phyloP scores from a whole-genome alignment of 805 yeast species.

The Nakazawaea holstii region DNA sequence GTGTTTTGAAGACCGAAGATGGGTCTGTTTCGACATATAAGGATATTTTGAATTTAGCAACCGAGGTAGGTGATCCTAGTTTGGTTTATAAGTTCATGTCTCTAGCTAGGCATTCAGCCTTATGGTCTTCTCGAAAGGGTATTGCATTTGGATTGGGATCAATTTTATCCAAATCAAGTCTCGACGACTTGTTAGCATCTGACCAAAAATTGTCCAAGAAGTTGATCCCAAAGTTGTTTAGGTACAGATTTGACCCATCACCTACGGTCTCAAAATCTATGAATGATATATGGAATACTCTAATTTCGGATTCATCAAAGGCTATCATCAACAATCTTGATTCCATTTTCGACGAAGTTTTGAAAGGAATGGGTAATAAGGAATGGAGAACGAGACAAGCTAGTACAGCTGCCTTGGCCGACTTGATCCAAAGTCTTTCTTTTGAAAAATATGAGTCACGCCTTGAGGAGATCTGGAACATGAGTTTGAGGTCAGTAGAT shows the following conservation, averaged over 20 bases:
- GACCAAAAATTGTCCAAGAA: slow-evolving; percentile 50
- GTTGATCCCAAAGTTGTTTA: slow-evolving; percentile 74
- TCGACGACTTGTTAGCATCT: slow-evolving; percentile 53
- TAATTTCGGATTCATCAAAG: slow-evolving; percentile 54
- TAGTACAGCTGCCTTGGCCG: slow-evolving; percentile 64
- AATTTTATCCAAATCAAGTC: slow-evolving; percentile 70
- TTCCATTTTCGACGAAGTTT: slow-evolving; percentile 57
- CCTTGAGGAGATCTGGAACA: slow-evolving; percentile 72
- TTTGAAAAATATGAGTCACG: slow-evolving; percentile 43
- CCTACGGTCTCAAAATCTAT: slow-evolving; percentile 70
- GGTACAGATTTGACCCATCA: slow-evolving; percentile 85
- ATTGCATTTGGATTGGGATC: slow-evolving; percentile 91
- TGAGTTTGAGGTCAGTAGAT: slow-evolving; percentile 86
- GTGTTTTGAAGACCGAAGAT: slow-evolving; percentile 71
- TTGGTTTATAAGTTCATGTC: slow-evolving; percentile 93
- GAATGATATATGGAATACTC: slow-evolving; percentile 81
- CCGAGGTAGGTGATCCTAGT: slow-evolving; percentile 94
- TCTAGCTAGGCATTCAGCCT: slow-evolving; percentile 75
- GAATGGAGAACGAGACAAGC: slow-evolving; percentile 97
- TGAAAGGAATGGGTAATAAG: slow-evolving; percentile 64
- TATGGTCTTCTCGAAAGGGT: slow-evolving; percentile 93
- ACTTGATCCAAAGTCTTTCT: slow-evolving; percentile 59
- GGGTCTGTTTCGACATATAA: slow-evolving; percentile 88
- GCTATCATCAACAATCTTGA: slow-evolving; percentile 51
- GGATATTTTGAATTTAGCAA: slow-evolving; percentile 81